Percentiles rank a stretch among this genome's conserved stretches.
These are phyloP conservation scores for Penicillium sp. DNA, from an alignment of 2,329 filamentous ascomycete species.

Conservation along the genomic window DNA sequence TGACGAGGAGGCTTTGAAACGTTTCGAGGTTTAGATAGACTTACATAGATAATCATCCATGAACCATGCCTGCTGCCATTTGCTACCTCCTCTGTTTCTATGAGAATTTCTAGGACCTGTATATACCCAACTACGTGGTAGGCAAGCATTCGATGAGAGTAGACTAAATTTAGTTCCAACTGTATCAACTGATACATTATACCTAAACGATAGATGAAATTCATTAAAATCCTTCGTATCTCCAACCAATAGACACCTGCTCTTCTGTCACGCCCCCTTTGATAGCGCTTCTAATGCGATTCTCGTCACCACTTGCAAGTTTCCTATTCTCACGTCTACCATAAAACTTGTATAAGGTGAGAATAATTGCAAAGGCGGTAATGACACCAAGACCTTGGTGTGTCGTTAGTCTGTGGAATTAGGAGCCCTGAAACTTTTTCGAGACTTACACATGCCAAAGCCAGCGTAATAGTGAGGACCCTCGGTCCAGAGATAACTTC, in stretches of 20 bases:
- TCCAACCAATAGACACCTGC: conserved; percentile 41
- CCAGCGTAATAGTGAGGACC: background rate
- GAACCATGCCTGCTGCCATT: too few relatives aligned
- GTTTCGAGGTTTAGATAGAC: background rate
- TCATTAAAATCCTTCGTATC: conserved; percentile 42
- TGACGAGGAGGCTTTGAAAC: background rate
- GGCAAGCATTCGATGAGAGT: too few relatives aligned
- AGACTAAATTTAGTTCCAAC: too few relatives aligned
- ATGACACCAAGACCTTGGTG: conserved; percentile 16
- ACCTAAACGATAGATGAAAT: background rate
- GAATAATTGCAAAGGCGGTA: conserved; percentile 27
- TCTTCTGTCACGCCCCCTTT: conserved; percentile 43
- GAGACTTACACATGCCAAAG: conserved; percentile 15
- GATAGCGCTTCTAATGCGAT: conserved; percentile 35
- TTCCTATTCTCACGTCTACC: conserved; percentile 37
- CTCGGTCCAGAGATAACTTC: background rate
- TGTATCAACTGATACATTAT: too few relatives aligned
- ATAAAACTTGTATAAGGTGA: conserved; percentile 38
- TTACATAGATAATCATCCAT: too few relatives aligned
- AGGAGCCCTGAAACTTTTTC: too few relatives aligned
- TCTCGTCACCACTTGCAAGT: conserved; percentile 34
- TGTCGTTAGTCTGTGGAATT: too few relatives aligned
- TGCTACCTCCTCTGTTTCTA: too few relatives aligned
- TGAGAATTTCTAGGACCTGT: too few relatives aligned
- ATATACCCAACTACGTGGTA: too few relatives aligned